Evolutionary conservation across 2,329 filamentous ascomycete species (phyloP).

Genomic region (Alternaria ventricosa): DNA sequence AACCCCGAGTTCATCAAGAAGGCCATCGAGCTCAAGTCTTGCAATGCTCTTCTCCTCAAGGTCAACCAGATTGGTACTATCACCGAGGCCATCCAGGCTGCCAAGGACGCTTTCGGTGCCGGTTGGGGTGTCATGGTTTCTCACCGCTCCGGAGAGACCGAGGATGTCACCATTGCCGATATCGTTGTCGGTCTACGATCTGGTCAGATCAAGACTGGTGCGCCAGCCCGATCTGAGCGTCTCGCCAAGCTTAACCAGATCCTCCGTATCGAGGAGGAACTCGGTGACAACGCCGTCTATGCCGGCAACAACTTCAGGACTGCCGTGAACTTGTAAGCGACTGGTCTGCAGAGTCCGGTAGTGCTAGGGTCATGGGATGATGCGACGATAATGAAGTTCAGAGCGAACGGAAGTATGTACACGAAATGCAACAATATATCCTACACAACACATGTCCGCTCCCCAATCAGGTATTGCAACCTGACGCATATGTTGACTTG

Average conservation of each 20-base stretch:
- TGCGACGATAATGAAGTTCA: slow-evolving; percentile 13
- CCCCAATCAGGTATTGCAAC: background rate
- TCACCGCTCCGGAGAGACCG: slow-evolving; percentile 98
- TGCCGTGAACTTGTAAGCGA: slow-evolving; percentile 72
- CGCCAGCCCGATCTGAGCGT: slow-evolving; percentile 91
- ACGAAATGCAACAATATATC: slow-evolving; percentile 9
- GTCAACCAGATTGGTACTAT: slow-evolving; percentile 99
- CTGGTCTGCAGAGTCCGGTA: background rate
- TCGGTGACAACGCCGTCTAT: slow-evolving; percentile 82
- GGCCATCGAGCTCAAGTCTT: slow-evolving; percentile 98
- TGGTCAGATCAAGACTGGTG: slow-evolving; percentile 76
- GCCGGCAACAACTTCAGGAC: slow-evolving; percentile 92
- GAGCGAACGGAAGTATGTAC: slow-evolving; percentile 2
- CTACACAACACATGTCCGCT: background rate
- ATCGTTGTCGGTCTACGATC: slow-evolving; percentile 95
- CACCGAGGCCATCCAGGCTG: slow-evolving; percentile 97
- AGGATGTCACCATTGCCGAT: slow-evolving; percentile 99
- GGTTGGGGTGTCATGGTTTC: slow-evolving; percentile 99
- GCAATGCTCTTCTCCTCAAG: slow-evolving; percentile 98
- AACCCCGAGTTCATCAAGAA: slow-evolving; percentile 99
- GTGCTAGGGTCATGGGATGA: background rate
- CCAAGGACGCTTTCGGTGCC: slow-evolving; percentile 94
- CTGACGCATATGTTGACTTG: background rate
- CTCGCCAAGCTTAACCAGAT: slow-evolving; percentile 99
- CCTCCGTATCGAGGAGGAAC: slow-evolving; percentile 98